Percentiles rank a stretch among this genome's conserved stretches.
These are phyloP conservation scores for Penicillium longicatenatum DNA, from an alignment of 495 filamentous ascomycete species.

Conservation along the genomic window DNA sequence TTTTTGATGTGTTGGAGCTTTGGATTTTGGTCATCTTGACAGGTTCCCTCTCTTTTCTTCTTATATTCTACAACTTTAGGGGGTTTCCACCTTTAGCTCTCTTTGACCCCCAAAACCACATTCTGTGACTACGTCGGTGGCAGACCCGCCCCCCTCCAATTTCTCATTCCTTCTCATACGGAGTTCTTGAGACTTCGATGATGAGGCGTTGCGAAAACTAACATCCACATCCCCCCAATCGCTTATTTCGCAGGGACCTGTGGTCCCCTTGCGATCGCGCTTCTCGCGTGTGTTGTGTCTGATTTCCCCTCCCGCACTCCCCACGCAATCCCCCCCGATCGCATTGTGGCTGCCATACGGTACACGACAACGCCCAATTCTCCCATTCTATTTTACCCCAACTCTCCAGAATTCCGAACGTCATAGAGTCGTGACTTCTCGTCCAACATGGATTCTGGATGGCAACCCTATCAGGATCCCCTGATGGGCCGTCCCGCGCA, in stretches of 20 bases:
- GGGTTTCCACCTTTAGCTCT: background rate
- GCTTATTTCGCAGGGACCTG: slow-evolving; percentile 25
- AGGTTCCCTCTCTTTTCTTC: background rate
- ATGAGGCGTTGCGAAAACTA: slow-evolving; percentile 31
- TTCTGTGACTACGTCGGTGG: slow-evolving; percentile 8
- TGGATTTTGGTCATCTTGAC: background rate
- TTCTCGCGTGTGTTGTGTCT: slow-evolving; percentile 29
- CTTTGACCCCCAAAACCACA: background rate
- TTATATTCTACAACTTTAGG: background rate
- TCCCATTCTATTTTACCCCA: slow-evolving; percentile 4
- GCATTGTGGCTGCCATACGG: slow-evolving; percentile 29
- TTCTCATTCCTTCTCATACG: background rate
- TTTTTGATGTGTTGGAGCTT: background rate
- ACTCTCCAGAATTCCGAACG: background rate
- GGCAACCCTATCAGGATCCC: slow-evolving; percentile 55
- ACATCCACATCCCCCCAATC: slow-evolving; percentile 25
- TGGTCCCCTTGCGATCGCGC: slow-evolving; percentile 30
- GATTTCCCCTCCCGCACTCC: slow-evolving; percentile 32
- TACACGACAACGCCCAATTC: slow-evolving; percentile 23
- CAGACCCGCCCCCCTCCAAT: slow-evolving; percentile 10
- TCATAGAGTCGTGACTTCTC: background rate
- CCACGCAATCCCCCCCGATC: slow-evolving; percentile 30
- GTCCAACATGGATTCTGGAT: slow-evolving; percentile 51
- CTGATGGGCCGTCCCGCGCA: slow-evolving; percentile 45
- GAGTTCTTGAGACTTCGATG: slow-evolving; percentile 19